These are phyloP conservation scores for Trichoderma reesei DNA, from an alignment of 495 filamentous ascomycete species.

Conservation along the genomic window DNA sequence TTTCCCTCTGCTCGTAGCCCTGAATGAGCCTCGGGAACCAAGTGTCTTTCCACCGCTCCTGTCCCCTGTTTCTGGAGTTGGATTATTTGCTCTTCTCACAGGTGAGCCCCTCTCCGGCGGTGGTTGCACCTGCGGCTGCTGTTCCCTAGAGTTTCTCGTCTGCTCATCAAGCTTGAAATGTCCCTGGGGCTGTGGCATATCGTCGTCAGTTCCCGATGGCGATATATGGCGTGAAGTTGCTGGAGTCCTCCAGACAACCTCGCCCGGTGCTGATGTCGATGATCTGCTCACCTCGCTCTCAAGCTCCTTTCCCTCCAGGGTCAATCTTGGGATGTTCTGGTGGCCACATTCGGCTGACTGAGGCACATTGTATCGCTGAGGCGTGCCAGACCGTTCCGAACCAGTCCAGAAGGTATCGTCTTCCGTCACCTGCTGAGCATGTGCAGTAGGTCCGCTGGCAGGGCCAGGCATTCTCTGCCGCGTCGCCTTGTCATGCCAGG, in stretches of 20 bases:
- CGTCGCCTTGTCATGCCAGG: background rate
- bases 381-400: background rate
- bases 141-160: background rate
- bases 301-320: background rate
- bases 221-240: background rate
- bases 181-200: background rate
- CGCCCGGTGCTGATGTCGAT: background rate
- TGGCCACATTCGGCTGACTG: background rate
- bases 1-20: background rate
- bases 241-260: background rate
- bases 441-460: background rate
- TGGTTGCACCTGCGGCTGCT: background rate
- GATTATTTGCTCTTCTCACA: background rate
- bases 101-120: background rate
- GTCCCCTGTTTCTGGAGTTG: background rate
- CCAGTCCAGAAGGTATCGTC: background rate
- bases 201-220: background rate
- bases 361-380: background rate
- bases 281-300: background rate
- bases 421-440: background rate
- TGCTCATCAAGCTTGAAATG: background rate
- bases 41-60: background rate
- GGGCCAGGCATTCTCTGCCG: background rate
- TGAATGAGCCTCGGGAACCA: background rate
- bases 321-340: background rate